These are phyloP conservation scores for Gleditsia sinensis DNA, from an alignment of 306 rosid genomes.

Conservation along the genomic window DNA sequence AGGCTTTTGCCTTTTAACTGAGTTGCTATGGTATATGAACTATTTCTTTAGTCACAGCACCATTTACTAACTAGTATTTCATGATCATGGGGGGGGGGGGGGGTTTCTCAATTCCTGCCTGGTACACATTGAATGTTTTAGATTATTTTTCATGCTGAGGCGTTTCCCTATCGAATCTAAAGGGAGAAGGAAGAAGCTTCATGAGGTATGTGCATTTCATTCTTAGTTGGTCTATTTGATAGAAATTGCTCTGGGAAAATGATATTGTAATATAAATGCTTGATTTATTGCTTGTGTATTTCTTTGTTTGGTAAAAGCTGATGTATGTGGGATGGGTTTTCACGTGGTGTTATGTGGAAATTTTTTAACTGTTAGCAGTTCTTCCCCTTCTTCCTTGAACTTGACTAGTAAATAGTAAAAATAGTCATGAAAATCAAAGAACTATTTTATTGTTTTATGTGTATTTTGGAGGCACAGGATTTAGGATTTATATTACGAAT, in stretches of 20 bases:
- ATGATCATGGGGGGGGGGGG: constrained; percentile 9
- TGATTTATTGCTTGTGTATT: not conserved
- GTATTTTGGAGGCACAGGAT: not conserved
- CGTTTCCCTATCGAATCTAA: constrained; percentile 97
- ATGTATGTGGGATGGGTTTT: not conserved
- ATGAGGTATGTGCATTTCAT: constrained; percentile 69
- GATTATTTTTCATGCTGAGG: constrained; percentile 96
- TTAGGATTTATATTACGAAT: not conserved
- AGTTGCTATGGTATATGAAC: constrained; percentile 28
- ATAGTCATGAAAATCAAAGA: not conserved
- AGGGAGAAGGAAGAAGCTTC: constrained; percentile 97
- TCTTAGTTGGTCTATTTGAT: constrained; percentile 33
- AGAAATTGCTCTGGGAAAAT: not conserved
- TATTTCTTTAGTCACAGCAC: constrained; percentile 20
- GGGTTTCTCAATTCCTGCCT: not conserved
- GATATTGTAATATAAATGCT: not conserved
- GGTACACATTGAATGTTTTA: constrained; percentile 31
- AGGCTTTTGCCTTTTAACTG: constrained; percentile 40
- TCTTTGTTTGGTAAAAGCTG: not conserved
- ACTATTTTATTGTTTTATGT: not conserved
- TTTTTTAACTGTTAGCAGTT: not conserved
- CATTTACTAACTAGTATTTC: constrained; percentile 25
- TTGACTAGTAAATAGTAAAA: not conserved
- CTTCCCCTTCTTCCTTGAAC: not conserved
- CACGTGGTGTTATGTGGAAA: not conserved